These are phyloP conservation scores for Peniophora sp. DNA, from an alignment of 1,284 basidiomycete species.

Conservation along the genomic window DNA sequence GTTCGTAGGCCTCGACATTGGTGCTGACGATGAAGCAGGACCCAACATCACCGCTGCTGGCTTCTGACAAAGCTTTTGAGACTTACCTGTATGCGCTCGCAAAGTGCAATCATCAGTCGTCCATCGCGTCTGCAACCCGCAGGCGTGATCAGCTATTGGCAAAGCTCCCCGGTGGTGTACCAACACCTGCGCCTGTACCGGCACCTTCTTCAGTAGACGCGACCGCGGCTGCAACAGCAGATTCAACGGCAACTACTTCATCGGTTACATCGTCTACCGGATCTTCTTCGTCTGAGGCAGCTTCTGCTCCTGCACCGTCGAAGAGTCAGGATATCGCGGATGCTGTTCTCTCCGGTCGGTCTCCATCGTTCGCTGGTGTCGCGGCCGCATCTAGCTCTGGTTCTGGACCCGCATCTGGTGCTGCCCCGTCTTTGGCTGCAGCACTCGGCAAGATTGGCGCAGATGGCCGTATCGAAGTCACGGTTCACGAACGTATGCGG, in stretches of 20 bases:
- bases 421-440: neutral
- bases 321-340: conserved; percentile 51
- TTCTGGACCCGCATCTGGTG: no score
- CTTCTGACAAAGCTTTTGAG: conserved; percentile 63
- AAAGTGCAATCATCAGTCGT: conserved; percentile 38
- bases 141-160: conserved; percentile 59
- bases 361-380: neutral
- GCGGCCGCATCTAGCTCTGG: neutral
- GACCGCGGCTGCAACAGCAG: conserved; percentile 10
- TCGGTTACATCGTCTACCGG: conserved; percentile 7
- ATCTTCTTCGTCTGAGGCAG: conserved; percentile 9
- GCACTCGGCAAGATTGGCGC: conserved; percentile 16
- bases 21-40: conserved; percentile 34
- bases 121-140: conserved; percentile 56
- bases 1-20: conserved; percentile 5
- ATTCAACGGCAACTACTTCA: conserved; percentile 7
- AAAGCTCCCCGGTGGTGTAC: conserved; percentile 15
- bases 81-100: conserved; percentile 63
- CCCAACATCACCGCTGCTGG: conserved; percentile 54
- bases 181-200: conserved; percentile 11
- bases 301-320: conserved; percentile 12
- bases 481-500: conserved; percentile 69
- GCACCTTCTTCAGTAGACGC: conserved; percentile 14
- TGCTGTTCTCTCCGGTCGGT: conserved; percentile 35
- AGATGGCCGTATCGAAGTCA: conserved; percentile 63